A percentile compares a stretch with the other conserved stretches of the same genome.
These are phyloP conservation scores for Boechera stricta DNA, from an alignment of 345 rosid species.

Conservation along the genomic window DNA sequence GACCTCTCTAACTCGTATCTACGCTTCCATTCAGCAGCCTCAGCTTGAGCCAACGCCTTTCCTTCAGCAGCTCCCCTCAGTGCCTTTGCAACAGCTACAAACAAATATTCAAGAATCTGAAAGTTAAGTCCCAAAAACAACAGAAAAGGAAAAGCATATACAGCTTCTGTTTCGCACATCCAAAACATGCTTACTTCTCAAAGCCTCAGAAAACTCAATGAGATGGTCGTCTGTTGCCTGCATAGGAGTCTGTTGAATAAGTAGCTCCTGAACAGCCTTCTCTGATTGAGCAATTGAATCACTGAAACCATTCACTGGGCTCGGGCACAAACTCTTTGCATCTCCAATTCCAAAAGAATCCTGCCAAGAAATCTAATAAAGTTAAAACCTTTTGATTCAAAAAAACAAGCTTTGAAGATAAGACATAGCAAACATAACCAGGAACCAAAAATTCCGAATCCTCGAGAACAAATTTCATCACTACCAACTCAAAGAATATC, in stretches of 20 bases:
- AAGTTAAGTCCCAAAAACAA: conserved; percentile 22
- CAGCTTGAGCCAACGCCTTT: conserved; percentile 96
- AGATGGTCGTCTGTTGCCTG: conserved; percentile 86
- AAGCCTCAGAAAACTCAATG: conserved; percentile 90
- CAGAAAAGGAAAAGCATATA: conserved; percentile 3
- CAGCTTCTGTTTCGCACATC: conserved; percentile 21
- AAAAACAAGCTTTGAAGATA: neutral
- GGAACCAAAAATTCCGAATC: neutral
- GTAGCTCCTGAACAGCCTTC: conserved; percentile 89
- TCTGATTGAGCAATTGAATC: conserved; percentile 70
- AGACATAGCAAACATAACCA: neutral
- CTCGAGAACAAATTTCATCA: neutral
- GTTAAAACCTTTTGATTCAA: neutral
- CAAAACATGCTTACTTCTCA: conserved; percentile 91
- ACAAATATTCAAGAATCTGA: conserved; percentile 5
- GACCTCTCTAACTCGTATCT: conserved; percentile 84
- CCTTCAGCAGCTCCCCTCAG: conserved; percentile 95
- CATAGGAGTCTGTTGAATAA: conserved; percentile 72
- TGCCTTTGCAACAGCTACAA: conserved; percentile 95
- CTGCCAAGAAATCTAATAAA: conserved; percentile 39
- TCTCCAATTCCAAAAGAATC: conserved; percentile 62
- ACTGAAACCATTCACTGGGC: conserved; percentile 55
- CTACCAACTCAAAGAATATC: neutral
- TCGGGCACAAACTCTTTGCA: conserved; percentile 49
- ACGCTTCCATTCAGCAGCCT: conserved; percentile 99